phyloP scores from a whole-genome alignment of 495 filamentous ascomycete species.

The Halenospora varia region DNA sequence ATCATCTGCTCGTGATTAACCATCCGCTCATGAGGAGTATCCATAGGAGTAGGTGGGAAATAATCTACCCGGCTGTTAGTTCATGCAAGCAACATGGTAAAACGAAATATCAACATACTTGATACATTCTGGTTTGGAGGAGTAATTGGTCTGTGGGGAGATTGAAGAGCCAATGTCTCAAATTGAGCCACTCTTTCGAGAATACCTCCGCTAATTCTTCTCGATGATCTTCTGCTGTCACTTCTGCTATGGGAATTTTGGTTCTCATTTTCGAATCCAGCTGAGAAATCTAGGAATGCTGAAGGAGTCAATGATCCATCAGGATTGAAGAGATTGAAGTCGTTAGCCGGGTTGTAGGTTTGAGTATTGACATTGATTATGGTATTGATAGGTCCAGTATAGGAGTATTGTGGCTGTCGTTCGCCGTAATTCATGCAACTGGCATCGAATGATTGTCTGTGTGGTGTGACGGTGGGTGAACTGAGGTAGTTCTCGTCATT shows the following conservation, averaged over 20 bases:
- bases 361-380: constrained; percentile 41
- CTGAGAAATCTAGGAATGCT: constrained; percentile 23
- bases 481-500: constrained; percentile 38
- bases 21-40: constrained; percentile 38
- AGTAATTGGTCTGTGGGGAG: constrained; percentile 48
- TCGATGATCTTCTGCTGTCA: constrained; percentile 32
- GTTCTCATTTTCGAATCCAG: constrained; percentile 12
- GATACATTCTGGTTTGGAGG: constrained; percentile 50
- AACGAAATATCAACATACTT: constrained; percentile 48
- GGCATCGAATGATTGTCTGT: constrained; percentile 39
- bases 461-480: constrained; percentile 44
- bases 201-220: constrained; percentile 51
- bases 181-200: constrained; percentile 48
- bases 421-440: constrained; percentile 32
- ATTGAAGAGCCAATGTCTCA: constrained; percentile 37
- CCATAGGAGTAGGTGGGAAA: constrained; percentile 44
- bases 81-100: no score
- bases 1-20: constrained; percentile 31
- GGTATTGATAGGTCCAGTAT: constrained; percentile 35
- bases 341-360: constrained; percentile 23
- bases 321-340: constrained; percentile 21
- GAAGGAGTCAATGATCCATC: constrained; percentile 22
- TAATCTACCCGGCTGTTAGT: no score
- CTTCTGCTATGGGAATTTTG: constrained; percentile 3
- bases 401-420: constrained; percentile 15